These are phyloP conservation scores for Antarctomyces pellizariae DNA, from an alignment of 495 filamentous ascomycete species.

Conservation along the genomic window DNA sequence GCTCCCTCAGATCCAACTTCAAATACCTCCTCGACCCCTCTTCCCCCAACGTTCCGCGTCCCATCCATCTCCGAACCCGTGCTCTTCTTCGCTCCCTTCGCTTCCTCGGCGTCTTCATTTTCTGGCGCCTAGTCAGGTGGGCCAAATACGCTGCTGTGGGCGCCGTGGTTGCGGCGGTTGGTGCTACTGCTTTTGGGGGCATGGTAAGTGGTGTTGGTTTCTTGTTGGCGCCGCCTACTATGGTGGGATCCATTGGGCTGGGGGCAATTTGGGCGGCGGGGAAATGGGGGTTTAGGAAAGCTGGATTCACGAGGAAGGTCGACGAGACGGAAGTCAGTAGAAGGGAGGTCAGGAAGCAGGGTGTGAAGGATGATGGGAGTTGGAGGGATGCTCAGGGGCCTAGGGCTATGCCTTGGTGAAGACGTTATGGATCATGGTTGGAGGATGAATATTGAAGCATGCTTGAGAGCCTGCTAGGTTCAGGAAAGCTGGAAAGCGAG, in stretches of 20 bases:
- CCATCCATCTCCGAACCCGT: slow-evolving; percentile 13
- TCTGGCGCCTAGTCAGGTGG: slow-evolving; percentile 18
- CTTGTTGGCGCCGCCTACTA: slow-evolving; percentile 14
- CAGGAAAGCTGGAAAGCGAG: too few species aligned
- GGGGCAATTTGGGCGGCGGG: slow-evolving; percentile 11
- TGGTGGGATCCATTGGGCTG: slow-evolving; percentile 11
- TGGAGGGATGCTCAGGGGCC: slow-evolving; percentile 10
- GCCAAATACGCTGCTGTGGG: slow-evolving; percentile 16
- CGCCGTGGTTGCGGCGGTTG: slow-evolving; percentile 11
- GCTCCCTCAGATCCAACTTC: slow-evolving; percentile 8
- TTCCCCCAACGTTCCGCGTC: slow-evolving; percentile 9
- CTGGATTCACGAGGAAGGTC: slow-evolving; percentile 8
- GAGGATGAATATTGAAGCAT: too few species aligned
- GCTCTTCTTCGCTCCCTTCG: slow-evolving; percentile 15
- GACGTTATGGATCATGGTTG: too few species aligned
- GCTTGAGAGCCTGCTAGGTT: too few species aligned
- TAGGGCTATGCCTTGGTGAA: slow-evolving; percentile 9
- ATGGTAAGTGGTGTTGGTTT: slow-evolving; percentile 13
- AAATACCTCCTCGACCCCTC: slow-evolving; percentile 10
- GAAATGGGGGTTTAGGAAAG: slow-evolving; percentile 11
- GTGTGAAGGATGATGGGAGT: slow-evolving; percentile 9
- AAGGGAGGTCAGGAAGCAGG: slow-evolving; percentile 6
- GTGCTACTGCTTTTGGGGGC: slow-evolving; percentile 14
- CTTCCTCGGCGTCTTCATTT: slow-evolving; percentile 15
- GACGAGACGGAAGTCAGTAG: slow-evolving; percentile 9